A percentile compares a stretch with the other conserved stretches of the same genome.
Conservation (phyloP, 768 basidiomycete genomes). For the Psilocybe sp. region DNA sequence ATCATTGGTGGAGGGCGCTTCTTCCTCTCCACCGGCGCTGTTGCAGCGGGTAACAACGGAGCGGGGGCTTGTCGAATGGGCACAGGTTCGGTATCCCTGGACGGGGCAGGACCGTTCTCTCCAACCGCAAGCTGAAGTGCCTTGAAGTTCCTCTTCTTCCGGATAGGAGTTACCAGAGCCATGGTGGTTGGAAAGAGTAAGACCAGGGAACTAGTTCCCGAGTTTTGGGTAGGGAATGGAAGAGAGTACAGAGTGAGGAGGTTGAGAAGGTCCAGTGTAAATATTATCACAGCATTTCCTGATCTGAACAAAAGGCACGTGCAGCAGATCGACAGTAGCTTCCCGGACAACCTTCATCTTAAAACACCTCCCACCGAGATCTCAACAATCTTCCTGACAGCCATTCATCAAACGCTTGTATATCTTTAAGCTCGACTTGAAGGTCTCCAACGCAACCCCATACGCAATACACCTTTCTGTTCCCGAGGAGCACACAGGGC, state of each 20-base stretch:
- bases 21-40: constrained; percentile 45
- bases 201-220: constrained; percentile 2
- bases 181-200: neutral
- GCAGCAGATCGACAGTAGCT: constrained; percentile 7
- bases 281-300: constrained; percentile 17
- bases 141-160: constrained; percentile 93
- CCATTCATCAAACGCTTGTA: too few species aligned
- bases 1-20: constrained; percentile 84
- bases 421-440: too few species aligned
- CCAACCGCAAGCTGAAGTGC: constrained; percentile 70
- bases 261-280: constrained; percentile 15
- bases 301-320: constrained; percentile 23
- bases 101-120: constrained; percentile 24
- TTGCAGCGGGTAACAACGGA: constrained; percentile 32
- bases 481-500: too few species aligned
- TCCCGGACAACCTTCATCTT: neutral
- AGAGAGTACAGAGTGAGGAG: constrained; percentile 12
- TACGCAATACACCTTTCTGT: too few species aligned
- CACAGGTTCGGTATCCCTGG: constrained; percentile 36
- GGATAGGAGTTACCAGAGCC: constrained; percentile 51
- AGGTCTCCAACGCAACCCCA: too few species aligned
- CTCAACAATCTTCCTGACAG: neutral
- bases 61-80: constrained; percentile 43
- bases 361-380: neutral
- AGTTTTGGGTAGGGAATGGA: neutral